Percentiles rank a stretch among this genome's conserved stretches.
phyloP scores from a whole-genome alignment of 352 stramenopile species.

The Pythium plurisporium region DNA sequence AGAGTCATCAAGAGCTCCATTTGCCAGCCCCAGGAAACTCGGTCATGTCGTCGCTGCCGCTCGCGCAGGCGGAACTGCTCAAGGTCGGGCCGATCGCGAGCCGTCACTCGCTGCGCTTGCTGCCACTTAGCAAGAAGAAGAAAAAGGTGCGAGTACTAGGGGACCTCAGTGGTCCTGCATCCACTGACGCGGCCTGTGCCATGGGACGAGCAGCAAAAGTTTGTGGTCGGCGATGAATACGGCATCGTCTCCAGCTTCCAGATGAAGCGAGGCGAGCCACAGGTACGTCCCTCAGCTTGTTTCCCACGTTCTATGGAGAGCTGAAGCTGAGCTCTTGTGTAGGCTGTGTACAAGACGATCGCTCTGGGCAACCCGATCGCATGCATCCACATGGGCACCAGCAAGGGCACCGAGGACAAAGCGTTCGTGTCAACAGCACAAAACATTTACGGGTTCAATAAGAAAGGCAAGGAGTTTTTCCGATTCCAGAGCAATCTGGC shows the following conservation, averaged over 20 bases:
- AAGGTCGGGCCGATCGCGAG: constrained; percentile 77
- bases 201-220: constrained; percentile 63
- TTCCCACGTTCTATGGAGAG: neutral
- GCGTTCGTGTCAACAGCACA: constrained; percentile 66
- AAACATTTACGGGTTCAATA: constrained; percentile 68
- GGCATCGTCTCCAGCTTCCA: constrained; percentile 76
- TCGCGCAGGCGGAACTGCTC: constrained; percentile 72
- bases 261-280: constrained; percentile 79
- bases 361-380: constrained; percentile 49
- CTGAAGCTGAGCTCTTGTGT: neutral
- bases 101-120: constrained; percentile 65
- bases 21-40: neutral
- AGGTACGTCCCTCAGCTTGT: constrained; percentile 27
- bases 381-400: constrained; percentile 66
- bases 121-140: constrained; percentile 85
- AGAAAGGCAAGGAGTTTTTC: constrained; percentile 87
- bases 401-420: constrained; percentile 70
- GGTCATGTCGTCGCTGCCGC: constrained; percentile 43
- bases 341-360: constrained; percentile 68
- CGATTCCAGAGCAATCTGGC: constrained; percentile 84
- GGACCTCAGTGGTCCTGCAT: too few species aligned
- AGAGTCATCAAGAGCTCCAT: neutral
- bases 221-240: constrained; percentile 82
- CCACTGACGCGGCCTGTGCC: too few species aligned
- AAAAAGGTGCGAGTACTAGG: too few species aligned